Conservation (phyloP, 352 stramenopile genomes). For the Phytophthora vignae region DNA sequence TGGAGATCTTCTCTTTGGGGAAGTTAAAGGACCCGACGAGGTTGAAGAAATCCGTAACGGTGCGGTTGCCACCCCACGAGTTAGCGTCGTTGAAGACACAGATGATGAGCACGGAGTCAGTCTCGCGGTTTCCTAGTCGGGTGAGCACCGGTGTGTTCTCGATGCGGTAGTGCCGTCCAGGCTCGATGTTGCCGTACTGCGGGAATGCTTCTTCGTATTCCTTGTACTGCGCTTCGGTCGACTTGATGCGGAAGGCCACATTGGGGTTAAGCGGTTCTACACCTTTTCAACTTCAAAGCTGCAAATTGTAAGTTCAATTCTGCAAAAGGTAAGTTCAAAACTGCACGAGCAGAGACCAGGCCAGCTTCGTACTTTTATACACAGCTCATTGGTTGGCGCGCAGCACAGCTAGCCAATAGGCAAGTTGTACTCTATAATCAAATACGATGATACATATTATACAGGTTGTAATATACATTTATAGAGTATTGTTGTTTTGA, state of each 20-base stretch:
- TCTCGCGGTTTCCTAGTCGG: conserved; percentile 4
- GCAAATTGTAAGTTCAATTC: no score
- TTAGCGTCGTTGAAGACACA: conserved; percentile 31
- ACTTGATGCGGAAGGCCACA: background rate
- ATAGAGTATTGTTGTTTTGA: no score
- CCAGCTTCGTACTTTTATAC: no score
- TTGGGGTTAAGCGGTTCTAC: background rate
- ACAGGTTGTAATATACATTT: no score
- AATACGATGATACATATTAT: no score
- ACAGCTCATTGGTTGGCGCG: no score
- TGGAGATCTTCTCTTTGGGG: conserved; percentile 34
- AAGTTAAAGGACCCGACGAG: conserved; percentile 37
- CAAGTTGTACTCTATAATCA: no score
- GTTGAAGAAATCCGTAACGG: conserved; percentile 32
- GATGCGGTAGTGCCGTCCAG: conserved; percentile 24
- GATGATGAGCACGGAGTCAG: conserved; percentile 35
- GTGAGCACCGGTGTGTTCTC: conserved; percentile 9
- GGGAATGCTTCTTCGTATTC: conserved; percentile 17
- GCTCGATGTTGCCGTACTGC: conserved; percentile 19
- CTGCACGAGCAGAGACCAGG: no score
- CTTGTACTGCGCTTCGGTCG: background rate
- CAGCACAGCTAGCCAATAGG: no score
- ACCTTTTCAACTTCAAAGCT: no score
- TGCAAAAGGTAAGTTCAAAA: no score
- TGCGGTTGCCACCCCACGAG: conserved; percentile 40